Conservation (phyloP, 2,329 filamentous ascomycete genomes). For the Talaromyces marneffei region DNA sequence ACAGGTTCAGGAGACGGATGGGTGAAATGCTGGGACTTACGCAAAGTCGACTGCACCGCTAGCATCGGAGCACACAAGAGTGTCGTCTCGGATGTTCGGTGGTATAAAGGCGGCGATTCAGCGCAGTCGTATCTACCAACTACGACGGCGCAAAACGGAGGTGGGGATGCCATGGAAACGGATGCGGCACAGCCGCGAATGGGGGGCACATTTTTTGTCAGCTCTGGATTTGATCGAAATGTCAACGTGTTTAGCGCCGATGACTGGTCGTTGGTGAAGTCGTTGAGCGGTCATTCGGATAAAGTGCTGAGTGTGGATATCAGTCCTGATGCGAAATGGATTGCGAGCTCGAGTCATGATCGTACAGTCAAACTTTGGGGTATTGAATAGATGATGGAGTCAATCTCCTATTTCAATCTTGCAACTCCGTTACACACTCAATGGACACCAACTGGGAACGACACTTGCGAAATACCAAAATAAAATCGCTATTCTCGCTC, state of each 20-base stretch:
- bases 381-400: slow-evolving; percentile 49
- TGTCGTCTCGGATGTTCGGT: slow-evolving; percentile 85
- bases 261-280: slow-evolving; percentile 88
- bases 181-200: slow-evolving; percentile 62
- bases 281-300: slow-evolving; percentile 80
- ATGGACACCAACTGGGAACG: not conserved
- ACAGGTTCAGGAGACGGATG: slow-evolving; percentile 90
- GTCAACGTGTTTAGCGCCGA: slow-evolving; percentile 95
- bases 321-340: slow-evolving; percentile 79
- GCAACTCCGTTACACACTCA: not conserved
- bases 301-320: slow-evolving; percentile 90
- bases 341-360: slow-evolving; percentile 90
- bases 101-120: slow-evolving; percentile 85
- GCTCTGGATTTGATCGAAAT: slow-evolving; percentile 85
- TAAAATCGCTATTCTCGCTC: not conserved
- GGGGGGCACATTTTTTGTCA: slow-evolving; percentile 85
- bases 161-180: slow-evolving; percentile 47
- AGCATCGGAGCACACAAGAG: slow-evolving; percentile 87
- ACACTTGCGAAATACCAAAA: not conserved
- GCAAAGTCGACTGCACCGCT: slow-evolving; percentile 76
- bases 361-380: slow-evolving; percentile 95
- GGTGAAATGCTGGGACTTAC: slow-evolving; percentile 96
- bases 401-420: not conserved
- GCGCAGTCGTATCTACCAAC: slow-evolving; percentile 58
- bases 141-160: slow-evolving; percentile 60